These are phyloP conservation scores for Umbilicus rupestris DNA, from an alignment of 164 flowering plant genomes.

Conservation along the genomic window DNA sequence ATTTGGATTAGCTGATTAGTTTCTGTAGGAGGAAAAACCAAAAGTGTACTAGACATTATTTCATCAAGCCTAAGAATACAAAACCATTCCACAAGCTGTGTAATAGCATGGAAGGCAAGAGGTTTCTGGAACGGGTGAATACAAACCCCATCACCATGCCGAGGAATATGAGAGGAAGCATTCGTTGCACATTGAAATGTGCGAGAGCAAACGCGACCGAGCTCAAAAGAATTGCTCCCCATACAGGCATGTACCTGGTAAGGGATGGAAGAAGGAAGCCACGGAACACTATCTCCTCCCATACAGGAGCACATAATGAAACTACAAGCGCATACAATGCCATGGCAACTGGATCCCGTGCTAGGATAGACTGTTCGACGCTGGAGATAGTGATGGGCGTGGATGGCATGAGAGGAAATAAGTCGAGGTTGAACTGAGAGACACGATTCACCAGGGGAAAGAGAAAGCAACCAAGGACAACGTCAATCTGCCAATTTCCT, in stretches of 20 bases:
- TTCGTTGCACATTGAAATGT: constrained; percentile 84
- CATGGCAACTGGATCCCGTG: constrained; percentile 95
- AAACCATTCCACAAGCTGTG: constrained; percentile 98
- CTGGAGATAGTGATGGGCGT: constrained; percentile 66
- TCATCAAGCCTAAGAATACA: constrained; percentile 10
- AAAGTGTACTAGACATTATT: neutral
- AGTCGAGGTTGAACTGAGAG: constrained; percentile 72
- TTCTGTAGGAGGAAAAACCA: too few species aligned
- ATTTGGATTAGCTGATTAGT: too few species aligned
- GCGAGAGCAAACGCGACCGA: constrained; percentile 86
- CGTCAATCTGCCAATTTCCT: constrained; percentile 81
- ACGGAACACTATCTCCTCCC: constrained; percentile 95
- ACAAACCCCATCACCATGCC: constrained; percentile 84
- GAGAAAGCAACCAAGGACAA: constrained; percentile 78
- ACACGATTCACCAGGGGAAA: constrained; percentile 88
- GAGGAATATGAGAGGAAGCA: constrained; percentile 83
- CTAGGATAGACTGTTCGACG: constrained; percentile 88
- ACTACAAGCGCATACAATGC: constrained; percentile 75
- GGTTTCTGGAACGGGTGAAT: constrained; percentile 72
- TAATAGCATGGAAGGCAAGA: constrained; percentile 73
- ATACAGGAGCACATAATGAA: constrained; percentile 83
- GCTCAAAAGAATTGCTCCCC: constrained; percentile 80
- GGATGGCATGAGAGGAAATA: constrained; percentile 67
- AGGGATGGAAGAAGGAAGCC: constrained; percentile 94
- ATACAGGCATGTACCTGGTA: constrained; percentile 91